These are phyloP conservation scores for Colletotrichum spinosum DNA, from an alignment of 2,329 filamentous ascomycete genomes.

Conservation along the genomic window DNA sequence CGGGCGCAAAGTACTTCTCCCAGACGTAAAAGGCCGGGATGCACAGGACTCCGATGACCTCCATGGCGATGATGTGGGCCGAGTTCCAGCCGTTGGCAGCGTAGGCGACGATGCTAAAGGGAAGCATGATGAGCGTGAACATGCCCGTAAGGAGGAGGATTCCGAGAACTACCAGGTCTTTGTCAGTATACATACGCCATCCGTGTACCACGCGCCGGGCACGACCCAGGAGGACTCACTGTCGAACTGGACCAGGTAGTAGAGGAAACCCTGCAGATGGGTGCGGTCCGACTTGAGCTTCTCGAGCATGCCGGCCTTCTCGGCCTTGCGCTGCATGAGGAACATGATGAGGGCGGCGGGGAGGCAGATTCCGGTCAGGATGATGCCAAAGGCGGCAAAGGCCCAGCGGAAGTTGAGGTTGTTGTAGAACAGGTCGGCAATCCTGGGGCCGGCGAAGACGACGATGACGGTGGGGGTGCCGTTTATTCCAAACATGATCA, in stretches of 20 bases:
- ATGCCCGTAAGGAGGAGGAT: conserved; percentile 61
- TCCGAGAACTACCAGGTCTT: conserved; percentile 50
- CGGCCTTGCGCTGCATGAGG: conserved; percentile 58
- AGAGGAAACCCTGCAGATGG: conserved; percentile 31
- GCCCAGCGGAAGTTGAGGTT: conserved; percentile 57
- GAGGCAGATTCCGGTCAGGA: conserved; percentile 62
- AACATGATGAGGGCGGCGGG: conserved; percentile 51
- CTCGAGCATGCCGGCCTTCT: conserved; percentile 54
- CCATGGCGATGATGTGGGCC: conserved; percentile 58
- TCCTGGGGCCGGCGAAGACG: conserved; percentile 56
- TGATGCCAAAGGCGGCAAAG: conserved; percentile 73
- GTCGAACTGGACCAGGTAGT: conserved; percentile 37
- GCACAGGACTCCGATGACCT: conserved; percentile 63
- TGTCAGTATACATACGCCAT: not conserved
- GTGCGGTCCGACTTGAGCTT: conserved; percentile 28
- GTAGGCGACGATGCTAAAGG: conserved; percentile 63
- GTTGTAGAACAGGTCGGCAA: conserved; percentile 53
- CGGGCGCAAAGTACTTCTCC: conserved; percentile 64
- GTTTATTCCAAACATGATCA: conserved; percentile 56
- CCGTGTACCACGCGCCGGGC: not conserved
- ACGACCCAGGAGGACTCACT: conserved; percentile 1
- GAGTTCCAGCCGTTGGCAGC: conserved; percentile 56
- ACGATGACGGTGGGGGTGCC: conserved; percentile 56
- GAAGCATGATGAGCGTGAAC: conserved; percentile 65
- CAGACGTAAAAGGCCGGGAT: conserved; percentile 58